Base-by-base conservation (phyloP, 2,329 filamentous ascomycete genomes). In the Orbilia blumenaviensis region DNA sequence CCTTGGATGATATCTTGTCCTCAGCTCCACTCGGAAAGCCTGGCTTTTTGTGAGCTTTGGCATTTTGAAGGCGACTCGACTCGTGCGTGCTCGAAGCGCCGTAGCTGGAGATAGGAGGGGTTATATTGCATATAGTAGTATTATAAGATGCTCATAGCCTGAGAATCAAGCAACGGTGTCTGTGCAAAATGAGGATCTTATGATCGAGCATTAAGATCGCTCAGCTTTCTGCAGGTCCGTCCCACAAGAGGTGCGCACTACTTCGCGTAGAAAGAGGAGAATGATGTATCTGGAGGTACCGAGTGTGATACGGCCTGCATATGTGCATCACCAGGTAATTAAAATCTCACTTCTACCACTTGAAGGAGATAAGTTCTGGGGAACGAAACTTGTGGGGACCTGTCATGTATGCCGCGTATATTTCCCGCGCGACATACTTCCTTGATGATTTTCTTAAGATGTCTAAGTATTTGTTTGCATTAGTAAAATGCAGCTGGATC, bases 291-390 rank as follows among this genome's bases (percentile, higher is more conserved):
- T n/a, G 8, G 34, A 58, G 38, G 36, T 56, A 36, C 25, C 27
- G 38, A 56, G 56, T 71, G 66, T 71, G 66, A 71, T 56, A 71
- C 23, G n/a, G 14, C 44, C 34, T 71, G 66, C 66, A 63, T 44
- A 23, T 41, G 18, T 34, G 48, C 48, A 64, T 50, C 44, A 42
- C 34, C 32, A 54, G 44, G 27, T n/a, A 29, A 16, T 54, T 50
- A 50, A 67, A 48, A 60, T 71, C 66, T 71, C 66, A 50, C 27
- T 63, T 71, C 66, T 71, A 27, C 56, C 56, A 29, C 66, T 71
- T 16, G 52, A 71, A 63, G 21, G 16, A 60, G 56, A 71, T 50
- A 61, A 63, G 36, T 38, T 25, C 38, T 56, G 36, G 32, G 32
- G 52, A n/a, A 25, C 9, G 18, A 56, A 56, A 21, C 32, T 38